phyloP scores from a whole-genome alignment of 306 rosid genomes.

The Hippophae tibetana region DNA sequence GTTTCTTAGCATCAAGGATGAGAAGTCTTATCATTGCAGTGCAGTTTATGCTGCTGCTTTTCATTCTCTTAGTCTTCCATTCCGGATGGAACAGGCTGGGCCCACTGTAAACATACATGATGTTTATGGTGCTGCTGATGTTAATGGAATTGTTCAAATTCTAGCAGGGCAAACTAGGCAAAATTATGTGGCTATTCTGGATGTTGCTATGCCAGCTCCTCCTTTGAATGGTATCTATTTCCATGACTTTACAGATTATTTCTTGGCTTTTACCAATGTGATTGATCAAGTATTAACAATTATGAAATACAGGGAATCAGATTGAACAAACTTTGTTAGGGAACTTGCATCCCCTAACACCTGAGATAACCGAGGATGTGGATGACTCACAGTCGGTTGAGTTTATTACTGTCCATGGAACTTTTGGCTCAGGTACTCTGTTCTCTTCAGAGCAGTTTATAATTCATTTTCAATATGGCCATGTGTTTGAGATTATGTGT shows the following conservation, averaged over 20 bases:
- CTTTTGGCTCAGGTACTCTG: constrained; percentile 55
- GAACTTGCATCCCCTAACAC: constrained; percentile 63
- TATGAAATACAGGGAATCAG: constrained; percentile 42
- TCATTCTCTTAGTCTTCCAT: constrained; percentile 73
- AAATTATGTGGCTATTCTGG: constrained; percentile 68
- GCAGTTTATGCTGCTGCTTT: constrained; percentile 82
- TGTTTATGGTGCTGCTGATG: constrained; percentile 56
- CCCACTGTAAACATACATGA: constrained; percentile 45
- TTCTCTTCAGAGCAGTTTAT: too few relatives aligned
- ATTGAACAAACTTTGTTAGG: constrained; percentile 35
- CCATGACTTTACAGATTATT: constrained; percentile 7
- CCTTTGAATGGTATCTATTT: constrained; percentile 46
- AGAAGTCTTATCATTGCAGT: constrained; percentile 68
- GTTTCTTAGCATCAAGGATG: constrained; percentile 51
- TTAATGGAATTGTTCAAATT: constrained; percentile 59
- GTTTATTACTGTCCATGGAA: constrained; percentile 59
- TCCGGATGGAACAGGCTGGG: constrained; percentile 65
- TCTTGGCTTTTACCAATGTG: constrained; percentile 6
- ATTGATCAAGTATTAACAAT: constrained; percentile 24
- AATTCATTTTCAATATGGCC: too few relatives aligned
- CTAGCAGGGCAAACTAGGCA: constrained; percentile 66
- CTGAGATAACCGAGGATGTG: constrained; percentile 45
- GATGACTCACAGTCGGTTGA: constrained; percentile 63
- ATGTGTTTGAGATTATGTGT: too few relatives aligned
- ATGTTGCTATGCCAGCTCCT: constrained; percentile 83